Evolutionary conservation across 139 green algal species (phyloP), one percentile per base, ranked within the genome.

Genomic region (Chlamydomonas sp.): DNA sequence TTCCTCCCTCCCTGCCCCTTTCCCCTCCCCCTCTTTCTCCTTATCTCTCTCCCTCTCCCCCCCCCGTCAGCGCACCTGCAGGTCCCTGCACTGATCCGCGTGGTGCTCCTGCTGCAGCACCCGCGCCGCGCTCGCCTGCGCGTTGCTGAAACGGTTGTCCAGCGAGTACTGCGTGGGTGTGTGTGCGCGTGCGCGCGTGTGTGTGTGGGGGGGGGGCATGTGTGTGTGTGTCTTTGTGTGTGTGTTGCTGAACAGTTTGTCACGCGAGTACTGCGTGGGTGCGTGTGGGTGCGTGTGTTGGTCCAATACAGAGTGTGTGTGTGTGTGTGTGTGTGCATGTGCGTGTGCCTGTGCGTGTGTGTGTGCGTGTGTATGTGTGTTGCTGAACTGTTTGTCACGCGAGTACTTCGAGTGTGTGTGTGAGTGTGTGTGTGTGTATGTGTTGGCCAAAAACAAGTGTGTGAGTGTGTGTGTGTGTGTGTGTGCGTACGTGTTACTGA

Each of bases 181-280:
- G 31, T 37, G 20, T 39, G 58, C 10, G 10, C 29, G 58, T 66
- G 20, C 38, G 31, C 38, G 58, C 10, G 58, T 66, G 10, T 66
- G 31, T 66, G 20, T 39, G 31, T 66, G 5, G 5, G 58, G 24
- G 8, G 29, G 36, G 58, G 36, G 20, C 20, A 30, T 47, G 58
- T 66, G 58, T 66, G 31, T 37, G 58, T 66, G 58, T 66, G 10
- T 66, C 20, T 66, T n/a, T n/a, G 36, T 22, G 36, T 13, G 29
- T 20, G 5, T 37, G 13, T 37, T 38, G 3, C 3, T 72, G 28
- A 31, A 65, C 31, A 13, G 47, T 8, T 72, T 62, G 3, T 62
- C 30, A 3, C 36, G 36, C n/a, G 37, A 10, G 43, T 59, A 58
- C 37, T 57, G n/a, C n/a, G 4, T 66, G 29, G 16, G 58, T 39